A percentile compares a stretch with the other conserved stretches of the same genome.
phyloP scores from a whole-genome alignment of 169 alveolate species.

The Plasmodium fragile region DNA sequence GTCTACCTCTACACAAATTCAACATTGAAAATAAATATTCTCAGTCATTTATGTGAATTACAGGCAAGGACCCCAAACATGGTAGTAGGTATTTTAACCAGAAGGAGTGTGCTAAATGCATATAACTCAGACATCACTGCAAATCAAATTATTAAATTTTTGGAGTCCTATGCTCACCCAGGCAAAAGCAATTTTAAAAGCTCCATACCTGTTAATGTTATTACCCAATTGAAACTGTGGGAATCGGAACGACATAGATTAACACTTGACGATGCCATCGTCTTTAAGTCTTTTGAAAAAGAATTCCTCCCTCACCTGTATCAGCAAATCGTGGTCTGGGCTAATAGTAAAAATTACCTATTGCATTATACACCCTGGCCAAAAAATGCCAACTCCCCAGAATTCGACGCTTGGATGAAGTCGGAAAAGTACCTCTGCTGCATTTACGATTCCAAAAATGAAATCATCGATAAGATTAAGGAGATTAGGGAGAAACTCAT shows the following conservation, averaged over 20 bases:
- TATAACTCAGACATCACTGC: conserved; percentile 91
- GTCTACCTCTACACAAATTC: conserved; percentile 92
- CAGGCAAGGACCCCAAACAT: conserved; percentile 91
- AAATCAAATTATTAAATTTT: conserved; percentile 88
- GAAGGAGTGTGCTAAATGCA: conserved; percentile 89
- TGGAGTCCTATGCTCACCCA: conserved; percentile 87
- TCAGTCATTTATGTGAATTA: conserved; percentile 90
- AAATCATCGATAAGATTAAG: conserved; percentile 85
- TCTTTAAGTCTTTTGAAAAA: conserved; percentile 86
- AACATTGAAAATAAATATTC: conserved; percentile 87
- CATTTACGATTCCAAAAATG: conserved; percentile 86
- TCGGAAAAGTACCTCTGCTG: conserved; percentile 86
- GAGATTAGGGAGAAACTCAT: conserved; percentile 52
- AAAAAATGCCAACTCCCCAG: conserved; percentile 79
- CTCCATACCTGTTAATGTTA: conserved; percentile 89
- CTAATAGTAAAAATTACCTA: conserved; percentile 85
- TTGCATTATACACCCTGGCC: conserved; percentile 87
- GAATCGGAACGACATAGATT: conserved; percentile 90
- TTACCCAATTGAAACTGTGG: conserved; percentile 91
- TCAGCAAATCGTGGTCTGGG: conserved; percentile 88
- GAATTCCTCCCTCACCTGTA: conserved; percentile 87
- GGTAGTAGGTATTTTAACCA: conserved; percentile 90
- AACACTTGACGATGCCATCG: conserved; percentile 82
- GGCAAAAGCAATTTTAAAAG: conserved; percentile 77
- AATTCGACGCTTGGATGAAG: conserved; percentile 82